Base-by-base conservation (phyloP, 2,329 filamentous ascomycete genomes). In the Aspergillaceae sp. region DNA sequence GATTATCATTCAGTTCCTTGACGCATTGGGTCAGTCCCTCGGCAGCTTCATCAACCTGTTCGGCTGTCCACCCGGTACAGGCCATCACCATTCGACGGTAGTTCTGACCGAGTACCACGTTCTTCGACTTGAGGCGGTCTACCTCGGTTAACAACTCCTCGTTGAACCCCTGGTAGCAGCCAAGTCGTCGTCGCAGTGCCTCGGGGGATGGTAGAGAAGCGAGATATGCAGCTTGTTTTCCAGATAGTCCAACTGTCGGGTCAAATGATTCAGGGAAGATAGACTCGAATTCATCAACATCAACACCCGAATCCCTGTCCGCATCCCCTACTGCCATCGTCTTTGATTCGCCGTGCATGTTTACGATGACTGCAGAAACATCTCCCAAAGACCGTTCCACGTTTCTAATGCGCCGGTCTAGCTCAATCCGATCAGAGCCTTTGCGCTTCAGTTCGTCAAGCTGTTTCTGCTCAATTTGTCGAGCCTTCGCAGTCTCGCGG, bases 11-110 rank as follows among this genome's bases (percentile, higher is more conserved):
- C 26, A 70, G 46, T 36, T 73, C 70, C 67, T 95, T 91, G 2
- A 97, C 85, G 2, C 92, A 92, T 51, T 87, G 82, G 41, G 94
- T 79, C 38, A 98, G 72, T 2, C 82, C 82, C 44, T 88, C 86
- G 0, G 96, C 74, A 43, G 89, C 79, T 47, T 80, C 79, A 56
- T 97, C 92, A 9, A 97, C 86, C 48, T 87, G 79, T 6, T 77
- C 75, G 51, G 94, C 88, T 1, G 80, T 77, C 32, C 90, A 86
- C 6, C 82, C 83, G 0, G 89, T 94, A 62, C 91, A 96, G 8
- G 96, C 72, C 45, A 85, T 82, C 27, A 98, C 88, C 29, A 97
- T 87, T 54, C 84, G 86, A 28, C 89, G 79, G 63, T 96, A 96
- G 67, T 92, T 88, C 54, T 84, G 75, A 60, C 95, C 91, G 3